Evolutionary conservation across 75 land plant species (phyloP), one percentile per base, ranked within the genome.

Genomic region (Adiantum capillusveneris): DNA sequence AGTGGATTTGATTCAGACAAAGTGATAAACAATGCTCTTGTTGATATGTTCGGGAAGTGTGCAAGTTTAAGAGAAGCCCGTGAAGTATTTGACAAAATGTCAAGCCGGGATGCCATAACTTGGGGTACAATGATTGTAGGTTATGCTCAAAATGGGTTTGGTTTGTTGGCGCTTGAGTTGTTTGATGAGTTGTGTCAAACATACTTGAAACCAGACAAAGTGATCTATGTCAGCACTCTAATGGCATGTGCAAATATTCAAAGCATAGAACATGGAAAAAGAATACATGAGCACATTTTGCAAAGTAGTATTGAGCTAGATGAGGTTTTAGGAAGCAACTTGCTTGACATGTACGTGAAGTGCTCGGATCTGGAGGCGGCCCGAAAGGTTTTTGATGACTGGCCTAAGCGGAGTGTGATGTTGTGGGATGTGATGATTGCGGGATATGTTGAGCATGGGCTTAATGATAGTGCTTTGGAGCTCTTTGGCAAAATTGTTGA

Each of bases 401-500:
- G 76, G 78, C 51, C 50, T 45, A 54, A 54, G 1, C 66, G 48
- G 44, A 84, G 75, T 50, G 44, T 42, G 17, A 54, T 85, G 1
- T 76, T 82, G 0, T 81, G 82, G 82, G 82, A 82, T 65, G 66
- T 81, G 6, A 58, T 85, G 61, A 56, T 85, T 7, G 61, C 79
- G 20, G 80, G 77, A 27, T 82, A 67, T 65, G 58, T 76, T 0
- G 79, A 81, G 45, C 82, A 76, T 62, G 72, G 72, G 9, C 30
- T 67, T 11, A 64, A 70, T 34, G 11, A 21, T 25, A 70, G 82
- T 52, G 76, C 77, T 19, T 39, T 85, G 0, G 24, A 54, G 0
- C 65, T 76, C 31, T 81, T 76, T 37, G 21, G 6, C 27, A 50
- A 62, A 1, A 75, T 82, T 71, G 36, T 37, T 17, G 17, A 36